These are phyloP conservation scores for Arthrobotrys pseudoclavata DNA, from an alignment of 2,329 filamentous ascomycete species.

Conservation along the genomic window DNA sequence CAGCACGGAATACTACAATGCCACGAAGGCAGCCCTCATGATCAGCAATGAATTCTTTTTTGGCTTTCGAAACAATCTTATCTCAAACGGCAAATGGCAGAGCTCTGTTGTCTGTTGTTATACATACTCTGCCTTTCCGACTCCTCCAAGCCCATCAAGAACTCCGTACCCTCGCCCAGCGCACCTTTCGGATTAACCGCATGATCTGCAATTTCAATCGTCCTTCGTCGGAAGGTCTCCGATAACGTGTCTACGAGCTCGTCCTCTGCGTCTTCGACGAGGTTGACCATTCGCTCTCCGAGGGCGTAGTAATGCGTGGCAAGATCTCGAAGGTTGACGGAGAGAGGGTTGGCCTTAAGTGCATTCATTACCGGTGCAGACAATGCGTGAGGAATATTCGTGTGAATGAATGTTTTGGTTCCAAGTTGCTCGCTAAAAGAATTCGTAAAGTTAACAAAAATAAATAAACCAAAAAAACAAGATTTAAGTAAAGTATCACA, in stretches of 20 bases:
- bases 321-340: slow-evolving; percentile 85
- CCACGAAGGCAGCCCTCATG: slow-evolving; percentile 43
- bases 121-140: slow-evolving; percentile 78
- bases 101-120: slow-evolving; percentile 22
- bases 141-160: slow-evolving; percentile 88
- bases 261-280: slow-evolving; percentile 85
- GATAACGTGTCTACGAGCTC: slow-evolving; percentile 80
- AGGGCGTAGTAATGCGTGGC: slow-evolving; percentile 90
- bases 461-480: slow-evolving; percentile 1
- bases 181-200: slow-evolving; percentile 85
- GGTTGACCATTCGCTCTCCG: slow-evolving; percentile 84
- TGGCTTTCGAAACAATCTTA: slow-evolving; percentile 7
- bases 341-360: slow-evolving; percentile 87
- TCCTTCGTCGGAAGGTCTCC: slow-evolving; percentile 84
- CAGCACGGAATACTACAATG: slow-evolving; percentile 75
- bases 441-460: slow-evolving; percentile 61
- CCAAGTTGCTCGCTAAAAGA: slow-evolving; percentile 65
- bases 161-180: slow-evolving; percentile 76
- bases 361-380: slow-evolving; percentile 86
- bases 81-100: background rate
- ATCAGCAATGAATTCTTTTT: slow-evolving; percentile 31
- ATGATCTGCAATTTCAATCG: slow-evolving; percentile 86
- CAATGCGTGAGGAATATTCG: slow-evolving; percentile 81
- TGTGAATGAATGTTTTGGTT: slow-evolving; percentile 77
- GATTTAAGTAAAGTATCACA: slow-evolving; percentile 16